These are phyloP conservation scores for Tulasnella sp. DNA, from an alignment of 768 basidiomycete genomes.

Conservation along the genomic window DNA sequence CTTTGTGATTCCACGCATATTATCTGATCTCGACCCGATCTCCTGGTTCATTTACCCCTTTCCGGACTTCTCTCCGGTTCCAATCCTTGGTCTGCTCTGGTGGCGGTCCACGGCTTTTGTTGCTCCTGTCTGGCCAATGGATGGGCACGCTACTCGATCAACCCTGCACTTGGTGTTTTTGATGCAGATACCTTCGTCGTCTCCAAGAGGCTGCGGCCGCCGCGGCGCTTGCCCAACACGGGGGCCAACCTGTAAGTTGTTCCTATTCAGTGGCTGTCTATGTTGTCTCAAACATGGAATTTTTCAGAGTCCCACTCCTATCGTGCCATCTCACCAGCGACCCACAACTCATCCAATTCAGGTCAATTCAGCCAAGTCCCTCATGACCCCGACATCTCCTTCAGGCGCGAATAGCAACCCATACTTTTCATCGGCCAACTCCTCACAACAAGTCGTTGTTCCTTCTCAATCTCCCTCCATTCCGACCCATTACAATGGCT, in stretches of 20 bases:
- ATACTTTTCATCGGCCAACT: slow-evolving; percentile 5
- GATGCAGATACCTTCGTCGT: slow-evolving; percentile 55
- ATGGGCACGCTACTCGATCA: background rate
- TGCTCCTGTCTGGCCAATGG: no score
- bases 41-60: background rate
- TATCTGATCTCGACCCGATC: background rate
- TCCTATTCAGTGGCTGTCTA: background rate
- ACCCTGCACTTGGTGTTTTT: background rate
- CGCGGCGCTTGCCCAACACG: slow-evolving; percentile 40
- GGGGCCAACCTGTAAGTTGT: slow-evolving; percentile 15
- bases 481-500: background rate
- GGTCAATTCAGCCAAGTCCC: no score
- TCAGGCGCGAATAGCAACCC: slow-evolving; percentile 1
- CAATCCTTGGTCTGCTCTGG: background rate
- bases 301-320: no score
- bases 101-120: no score
- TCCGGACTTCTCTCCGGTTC: background rate
- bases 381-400: no score
- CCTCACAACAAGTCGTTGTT: slow-evolving; percentile 10
- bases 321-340: no score
- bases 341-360: no score
- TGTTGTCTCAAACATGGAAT: no score
- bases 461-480: slow-evolving; percentile 8
- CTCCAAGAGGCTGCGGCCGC: slow-evolving; percentile 55
- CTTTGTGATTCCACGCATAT: background rate